Conservation (phyloP, 257 asterid species). For the Henckelia pumila region DNA sequence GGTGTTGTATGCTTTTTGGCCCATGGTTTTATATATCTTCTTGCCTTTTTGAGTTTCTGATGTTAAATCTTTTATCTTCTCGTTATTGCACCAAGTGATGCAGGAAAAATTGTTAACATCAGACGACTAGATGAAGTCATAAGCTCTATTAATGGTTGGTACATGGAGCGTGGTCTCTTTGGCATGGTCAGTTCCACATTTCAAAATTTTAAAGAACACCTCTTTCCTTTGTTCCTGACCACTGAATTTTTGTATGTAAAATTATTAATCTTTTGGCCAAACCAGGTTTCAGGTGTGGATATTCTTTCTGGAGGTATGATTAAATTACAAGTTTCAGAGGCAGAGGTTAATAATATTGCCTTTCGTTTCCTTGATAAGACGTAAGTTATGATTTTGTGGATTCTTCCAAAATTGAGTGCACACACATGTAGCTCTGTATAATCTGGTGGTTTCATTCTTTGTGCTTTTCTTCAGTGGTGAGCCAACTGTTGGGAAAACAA, state of each 20-base stretch:
- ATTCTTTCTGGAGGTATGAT: conserved; percentile 95
- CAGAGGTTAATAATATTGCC: conserved; percentile 82
- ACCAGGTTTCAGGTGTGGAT: conserved; percentile 90
- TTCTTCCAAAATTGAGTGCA: conserved; percentile 10
- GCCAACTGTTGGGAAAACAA: conserved; percentile 87
- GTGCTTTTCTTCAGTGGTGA: conserved; percentile 63
- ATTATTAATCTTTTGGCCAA: conserved; percentile 11
- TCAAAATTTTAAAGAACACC: background rate
- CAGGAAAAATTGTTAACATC: conserved; percentile 96
- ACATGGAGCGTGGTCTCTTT: conserved; percentile 96
- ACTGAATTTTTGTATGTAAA: background rate
- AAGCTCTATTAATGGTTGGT: conserved; percentile 93
- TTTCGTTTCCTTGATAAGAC: conserved; percentile 91
- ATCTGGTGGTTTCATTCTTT: conserved; percentile 27
- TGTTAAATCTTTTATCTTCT: conserved; percentile 37
- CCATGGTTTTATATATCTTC: background rate
- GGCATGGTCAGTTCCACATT: conserved; percentile 69
- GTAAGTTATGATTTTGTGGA: conserved; percentile 45
- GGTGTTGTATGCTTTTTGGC: conserved; percentile 8
- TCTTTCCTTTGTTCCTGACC: background rate
- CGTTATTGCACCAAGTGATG: conserved; percentile 54
- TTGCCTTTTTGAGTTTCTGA: conserved; percentile 36
- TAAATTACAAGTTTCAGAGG: conserved; percentile 89
- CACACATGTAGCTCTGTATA: conserved; percentile 7
- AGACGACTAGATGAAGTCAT: conserved; percentile 83